phyloP scores from a whole-genome alignment of 768 basidiomycete species.

The Russula olivacea region DNA sequence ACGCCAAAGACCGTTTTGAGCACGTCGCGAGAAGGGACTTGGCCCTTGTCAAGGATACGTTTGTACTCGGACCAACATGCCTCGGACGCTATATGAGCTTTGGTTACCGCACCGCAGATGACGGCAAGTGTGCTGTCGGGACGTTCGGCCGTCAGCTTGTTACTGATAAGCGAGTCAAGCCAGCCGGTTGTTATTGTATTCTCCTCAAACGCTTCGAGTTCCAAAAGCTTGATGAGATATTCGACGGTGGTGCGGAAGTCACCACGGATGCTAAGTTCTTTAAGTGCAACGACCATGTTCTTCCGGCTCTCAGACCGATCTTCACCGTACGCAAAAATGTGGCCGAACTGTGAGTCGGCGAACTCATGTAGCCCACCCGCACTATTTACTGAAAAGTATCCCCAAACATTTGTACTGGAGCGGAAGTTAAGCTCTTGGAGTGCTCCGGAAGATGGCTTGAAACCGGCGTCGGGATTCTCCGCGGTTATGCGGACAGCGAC shows the following conservation, averaged over 20 bases:
- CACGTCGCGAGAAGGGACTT: conserved; percentile 90
- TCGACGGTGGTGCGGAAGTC: conserved; percentile 99
- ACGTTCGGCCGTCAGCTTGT: conserved; percentile 94
- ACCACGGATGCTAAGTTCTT: conserved; percentile 96
- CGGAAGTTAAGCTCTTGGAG: conserved; percentile 99
- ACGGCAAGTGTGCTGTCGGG: conserved; percentile 91
- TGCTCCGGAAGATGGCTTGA: conserved; percentile 97
- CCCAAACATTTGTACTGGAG: conserved; percentile 99
- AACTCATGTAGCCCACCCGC: conserved; percentile 98
- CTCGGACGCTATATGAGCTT: conserved; percentile 86
- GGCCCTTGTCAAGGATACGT: conserved; percentile 94
- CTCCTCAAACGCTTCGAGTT: conserved; percentile 92
- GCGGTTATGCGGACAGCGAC: conserved; percentile 99
- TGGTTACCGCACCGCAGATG: conserved; percentile 92
- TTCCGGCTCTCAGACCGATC: conserved; percentile 93
- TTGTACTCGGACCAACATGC: conserved; percentile 91
- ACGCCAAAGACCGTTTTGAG: conserved; percentile 94
- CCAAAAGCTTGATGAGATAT: conserved; percentile 96
- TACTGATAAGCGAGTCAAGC: conserved; percentile 96
- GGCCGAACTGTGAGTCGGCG: conserved; percentile 98
- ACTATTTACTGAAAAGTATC: conserved; percentile 95
- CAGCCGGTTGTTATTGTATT: conserved; percentile 98
- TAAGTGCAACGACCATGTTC: conserved; percentile 99
- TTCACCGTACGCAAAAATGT: conserved; percentile 98
- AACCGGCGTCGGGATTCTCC: conserved; percentile 98